phyloP scores from a whole-genome alignment of 2,329 filamentous ascomycete genomes.

The Calonectria multiphialidica region DNA sequence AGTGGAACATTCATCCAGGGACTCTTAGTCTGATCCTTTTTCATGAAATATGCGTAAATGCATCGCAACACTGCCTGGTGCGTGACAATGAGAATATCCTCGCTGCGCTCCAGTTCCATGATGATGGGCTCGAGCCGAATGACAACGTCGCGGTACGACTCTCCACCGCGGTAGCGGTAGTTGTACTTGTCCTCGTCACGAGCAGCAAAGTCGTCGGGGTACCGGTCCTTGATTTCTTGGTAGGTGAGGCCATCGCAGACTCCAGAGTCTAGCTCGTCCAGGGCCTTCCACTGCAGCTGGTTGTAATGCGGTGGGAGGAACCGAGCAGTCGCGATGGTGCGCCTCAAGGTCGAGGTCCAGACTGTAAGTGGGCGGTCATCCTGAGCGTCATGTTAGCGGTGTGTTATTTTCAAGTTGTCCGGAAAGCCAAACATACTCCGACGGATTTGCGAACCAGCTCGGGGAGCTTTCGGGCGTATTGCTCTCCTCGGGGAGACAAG shows the following conservation, averaged over 20 bases:
- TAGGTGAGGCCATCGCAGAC: slow-evolving; percentile 98
- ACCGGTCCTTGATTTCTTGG: slow-evolving; percentile 90
- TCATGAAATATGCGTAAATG: slow-evolving; percentile 99
- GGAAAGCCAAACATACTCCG: slow-evolving; percentile 69
- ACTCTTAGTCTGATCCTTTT: slow-evolving; percentile 90
- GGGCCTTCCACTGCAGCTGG: slow-evolving; percentile 97
- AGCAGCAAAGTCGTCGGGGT: slow-evolving; percentile 94
- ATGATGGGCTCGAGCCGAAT: slow-evolving; percentile 99
- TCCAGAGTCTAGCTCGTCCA: slow-evolving; percentile 96
- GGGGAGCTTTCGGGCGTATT: slow-evolving; percentile 88
- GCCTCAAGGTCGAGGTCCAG: slow-evolving; percentile 74
- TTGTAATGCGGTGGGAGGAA: slow-evolving; percentile 87
- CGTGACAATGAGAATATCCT: slow-evolving; percentile 98
- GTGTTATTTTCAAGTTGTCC: neutral
- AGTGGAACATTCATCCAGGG: slow-evolving; percentile 99
- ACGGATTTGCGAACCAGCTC: slow-evolving; percentile 88
- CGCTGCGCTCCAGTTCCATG: slow-evolving; percentile 96
- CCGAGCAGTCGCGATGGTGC: slow-evolving; percentile 92
- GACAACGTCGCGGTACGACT: slow-evolving; percentile 96
- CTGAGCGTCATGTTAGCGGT: slow-evolving; percentile 49
- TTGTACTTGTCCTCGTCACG: slow-evolving; percentile 99
- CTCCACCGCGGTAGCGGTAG: slow-evolving; percentile 96
- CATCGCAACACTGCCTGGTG: slow-evolving; percentile 97
- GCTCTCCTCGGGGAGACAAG: slow-evolving; percentile 86
- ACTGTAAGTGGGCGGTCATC: slow-evolving; percentile 72